Base-by-base conservation (phyloP, 2,329 filamentous ascomycete genomes). In the Amylocarpus encephaloides region DNA sequence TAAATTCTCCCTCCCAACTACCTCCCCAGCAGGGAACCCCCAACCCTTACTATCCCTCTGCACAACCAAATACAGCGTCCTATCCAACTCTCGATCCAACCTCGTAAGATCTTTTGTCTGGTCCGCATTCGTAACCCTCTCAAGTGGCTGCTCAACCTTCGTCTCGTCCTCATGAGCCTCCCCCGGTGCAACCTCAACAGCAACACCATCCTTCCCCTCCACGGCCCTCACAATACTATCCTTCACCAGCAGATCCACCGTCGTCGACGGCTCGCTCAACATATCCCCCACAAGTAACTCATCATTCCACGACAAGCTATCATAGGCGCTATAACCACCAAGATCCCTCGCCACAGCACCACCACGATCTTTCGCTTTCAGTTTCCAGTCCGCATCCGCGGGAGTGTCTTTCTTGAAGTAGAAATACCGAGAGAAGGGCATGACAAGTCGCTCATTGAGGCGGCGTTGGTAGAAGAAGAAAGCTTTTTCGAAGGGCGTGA, bases 401-500 rank as follows among this genome's bases (percentile, higher is more conserved):
- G 90, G 85, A 10, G 91, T 95, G 65, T 88, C 88, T 60, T 83
- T 83, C 75, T 95, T 95, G 79, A 91, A 95, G 78, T 95, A 98
- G 72, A 97, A 93, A 67, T 87, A 87, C 59, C 87, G 82, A 50
- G 86, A 86, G 69, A 97, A 98, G 1, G 91, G 88, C 4, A 93
- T 78, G 16, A 85, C 83, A 46, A 95, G 78, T 39, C 93, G 87
- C 75, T 98, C 93, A 70, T 97, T 95, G 53, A 98, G 78, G 12
- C 93, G 89, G 63, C 92, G 92, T 73, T 98, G 93, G 73, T 98
- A 98, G 68, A 98, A 90, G 76, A 86, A 95, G 72, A 86, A 97
- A 57, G 92, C 78, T 65, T 89, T 86, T 70, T 98, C 93, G 70
- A 98, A 97, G 11, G 88, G 77, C 32, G 86, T 87, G 48, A 92